Evolutionary conservation across 495 filamentous ascomycete species (phyloP), one percentile per base, ranked within the genome.

Genomic region (Xylaria intraflava): DNA sequence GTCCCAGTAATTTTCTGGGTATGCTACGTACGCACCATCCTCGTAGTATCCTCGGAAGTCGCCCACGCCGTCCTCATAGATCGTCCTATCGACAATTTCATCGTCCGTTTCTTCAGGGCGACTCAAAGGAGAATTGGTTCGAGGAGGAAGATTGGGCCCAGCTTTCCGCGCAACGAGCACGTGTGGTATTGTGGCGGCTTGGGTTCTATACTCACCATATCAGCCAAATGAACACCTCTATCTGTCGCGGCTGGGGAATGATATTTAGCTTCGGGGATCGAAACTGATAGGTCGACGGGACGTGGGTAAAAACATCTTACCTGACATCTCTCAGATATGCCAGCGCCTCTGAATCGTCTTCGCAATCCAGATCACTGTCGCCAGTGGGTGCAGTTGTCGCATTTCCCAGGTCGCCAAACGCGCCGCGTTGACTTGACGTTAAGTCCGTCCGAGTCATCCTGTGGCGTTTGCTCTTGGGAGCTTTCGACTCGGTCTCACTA

Each of bases 321-420:
- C 88, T 79, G 46, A 95, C 89, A 72, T 87, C 83, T 65, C 78
- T 79, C 20, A 95, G 70, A 69, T 95, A 95, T 48, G 81, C 79
- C 24, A 93, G 45, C 3, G 86, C 89, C 66, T 88, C 79, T 8
- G 65, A 60, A 30, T 76, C 72, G 22, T 82, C 79, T 45, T 82
- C 82, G 31, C 75, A 83, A 35, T 78, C 77, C 0, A 81, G 58
- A n/a, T 78, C 75, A 46, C 51, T 58, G 14, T 78, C 76, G 35
- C 69, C 76, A 2, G 48, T 61, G 5, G 65, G 52, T 2, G 71
- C 64, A 11, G 60, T 62, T 11, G 69, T 65, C 8, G 41, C 54
- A 26, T 74, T 73, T 38, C 88, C 85, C n/a, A 89, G 70, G 23
- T 85, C 83, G 0, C 89, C 88, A 59, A 95, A 89, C 17, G 81